phyloP scores from a whole-genome alignment of 2,329 filamentous ascomycete species.

The Monilinia fructicola region DNA sequence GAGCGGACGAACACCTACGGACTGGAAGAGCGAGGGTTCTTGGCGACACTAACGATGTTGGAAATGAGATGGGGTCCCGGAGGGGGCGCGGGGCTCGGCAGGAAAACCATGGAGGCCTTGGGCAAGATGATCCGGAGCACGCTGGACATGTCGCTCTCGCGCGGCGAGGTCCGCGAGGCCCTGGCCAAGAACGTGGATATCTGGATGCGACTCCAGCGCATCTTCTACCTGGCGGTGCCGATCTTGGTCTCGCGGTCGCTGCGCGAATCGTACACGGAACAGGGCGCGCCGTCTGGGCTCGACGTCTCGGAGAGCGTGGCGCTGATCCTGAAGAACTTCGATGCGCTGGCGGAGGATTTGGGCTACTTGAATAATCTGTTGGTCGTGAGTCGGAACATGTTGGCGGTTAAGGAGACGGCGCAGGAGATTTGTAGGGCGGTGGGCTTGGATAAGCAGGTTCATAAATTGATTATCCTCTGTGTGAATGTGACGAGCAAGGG shows the following conservation, averaged over 20 bases:
- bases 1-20: conserved; percentile 44
- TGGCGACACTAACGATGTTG: conserved; percentile 52
- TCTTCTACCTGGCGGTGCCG: conserved; percentile 61
- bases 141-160: conserved; percentile 61
- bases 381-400: conserved; percentile 64
- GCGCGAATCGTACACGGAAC: conserved; percentile 53
- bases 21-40: conserved; percentile 64
- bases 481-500: conserved; percentile 67
- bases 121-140: conserved; percentile 59
- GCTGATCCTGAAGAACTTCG: conserved; percentile 63
- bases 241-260: conserved; percentile 60
- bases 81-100: conserved; percentile 55
- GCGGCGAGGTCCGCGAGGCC: conserved; percentile 58
- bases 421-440: conserved; percentile 65
- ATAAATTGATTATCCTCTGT: conserved; percentile 64
- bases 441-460: conserved; percentile 64
- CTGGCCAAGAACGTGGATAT: conserved; percentile 63
- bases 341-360: conserved; percentile 59
- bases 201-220: conserved; percentile 63
- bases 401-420: conserved; percentile 63
- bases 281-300: conserved; percentile 54
- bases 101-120: conserved; percentile 54
- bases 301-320: conserved; percentile 62
- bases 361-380: conserved; percentile 65
- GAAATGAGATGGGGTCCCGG: conserved; percentile 60